A percentile compares a stretch with the other conserved stretches of the same genome.
Evolutionary conservation across 1,284 basidiomycete species (phyloP).

Genomic region (Moesziomyces sp.): DNA sequence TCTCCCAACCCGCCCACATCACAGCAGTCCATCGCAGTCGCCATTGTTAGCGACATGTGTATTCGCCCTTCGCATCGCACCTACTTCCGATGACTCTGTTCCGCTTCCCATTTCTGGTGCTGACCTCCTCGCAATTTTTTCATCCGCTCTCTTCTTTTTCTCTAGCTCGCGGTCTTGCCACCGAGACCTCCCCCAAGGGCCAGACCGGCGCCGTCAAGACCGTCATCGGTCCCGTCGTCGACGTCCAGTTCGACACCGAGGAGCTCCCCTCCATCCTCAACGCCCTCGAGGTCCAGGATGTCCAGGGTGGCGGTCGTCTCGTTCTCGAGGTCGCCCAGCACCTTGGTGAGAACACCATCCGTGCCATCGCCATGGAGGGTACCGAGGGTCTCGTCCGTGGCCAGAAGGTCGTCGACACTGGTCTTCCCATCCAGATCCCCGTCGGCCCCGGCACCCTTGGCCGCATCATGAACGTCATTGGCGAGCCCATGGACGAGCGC

Average conservation of each 20-base stretch:
- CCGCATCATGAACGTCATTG: conserved; percentile 99
- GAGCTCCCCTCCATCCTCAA: conserved; percentile 95
- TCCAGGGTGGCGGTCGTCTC: conserved; percentile 76
- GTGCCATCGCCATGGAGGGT: conserved; percentile 78
- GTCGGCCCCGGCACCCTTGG: conserved; percentile 93
- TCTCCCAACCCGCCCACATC: no score
- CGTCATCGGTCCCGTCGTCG: conserved; percentile 84
- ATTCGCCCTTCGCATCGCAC: not conserved
- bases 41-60: not conserved
- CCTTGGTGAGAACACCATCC: conserved; percentile 95
- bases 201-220: conserved; percentile 63
- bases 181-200: conserved; percentile 51
- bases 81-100: not conserved
- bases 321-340: conserved; percentile 79
- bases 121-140: conserved; percentile 3
- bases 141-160: not conserved
- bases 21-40: not conserved
- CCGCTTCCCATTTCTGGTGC: not conserved
- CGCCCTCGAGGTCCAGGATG: conserved; percentile 95
- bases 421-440: conserved; percentile 93
- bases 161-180: conserved; percentile 57
- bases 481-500: conserved; percentile 98
- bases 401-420: conserved; percentile 95
- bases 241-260: conserved; percentile 78
- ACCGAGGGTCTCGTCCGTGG: conserved; percentile 99